Percentiles rank a stretch among this genome's conserved stretches.
Evolutionary conservation across 1,284 basidiomycete species (phyloP).

Genomic region (Malassezia yamatoensis): DNA sequence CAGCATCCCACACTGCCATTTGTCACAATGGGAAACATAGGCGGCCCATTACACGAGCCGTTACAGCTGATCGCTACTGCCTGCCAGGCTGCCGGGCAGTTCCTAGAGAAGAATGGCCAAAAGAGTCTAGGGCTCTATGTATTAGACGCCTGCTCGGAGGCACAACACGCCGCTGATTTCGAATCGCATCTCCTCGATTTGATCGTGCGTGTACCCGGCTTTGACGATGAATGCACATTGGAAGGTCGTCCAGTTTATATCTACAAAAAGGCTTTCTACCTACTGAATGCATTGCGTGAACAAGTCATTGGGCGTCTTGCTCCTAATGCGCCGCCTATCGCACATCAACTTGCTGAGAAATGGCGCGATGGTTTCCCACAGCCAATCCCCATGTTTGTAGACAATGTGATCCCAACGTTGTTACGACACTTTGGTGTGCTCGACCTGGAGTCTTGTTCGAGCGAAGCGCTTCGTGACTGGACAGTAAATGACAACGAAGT

Average conservation of each 20-base stretch:
- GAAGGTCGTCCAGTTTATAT: constrained; percentile 55
- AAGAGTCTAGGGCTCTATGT: constrained; percentile 65
- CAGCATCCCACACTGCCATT: constrained; percentile 62
- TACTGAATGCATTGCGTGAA: constrained; percentile 61
- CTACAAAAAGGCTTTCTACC: constrained; percentile 78
- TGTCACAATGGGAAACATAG: constrained; percentile 61
- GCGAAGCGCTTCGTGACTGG: constrained; percentile 8
- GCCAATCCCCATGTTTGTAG: constrained; percentile 62
- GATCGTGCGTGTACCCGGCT: constrained; percentile 23
- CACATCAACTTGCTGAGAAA: neutral
- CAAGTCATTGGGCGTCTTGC: constrained; percentile 44
- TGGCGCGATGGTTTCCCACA: constrained; percentile 33
- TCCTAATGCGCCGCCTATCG: neutral
- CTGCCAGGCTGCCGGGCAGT: constrained; percentile 63
- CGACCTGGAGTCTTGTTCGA: constrained; percentile 52
- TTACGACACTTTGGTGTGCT: constrained; percentile 67
- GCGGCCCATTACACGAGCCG: constrained; percentile 63
- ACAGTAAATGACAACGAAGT: constrained; percentile 14
- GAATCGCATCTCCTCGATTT: constrained; percentile 10
- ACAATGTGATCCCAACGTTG: constrained; percentile 76
- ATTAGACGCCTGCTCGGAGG: constrained; percentile 57
- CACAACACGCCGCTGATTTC: constrained; percentile 35
- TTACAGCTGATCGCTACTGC: constrained; percentile 59
- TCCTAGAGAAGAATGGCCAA: constrained; percentile 58
- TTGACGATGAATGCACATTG: constrained; percentile 27